These are phyloP conservation scores for Plasmodium billcollinsi DNA, from an alignment of 169 alveolate genomes.

Conservation along the genomic window DNA sequence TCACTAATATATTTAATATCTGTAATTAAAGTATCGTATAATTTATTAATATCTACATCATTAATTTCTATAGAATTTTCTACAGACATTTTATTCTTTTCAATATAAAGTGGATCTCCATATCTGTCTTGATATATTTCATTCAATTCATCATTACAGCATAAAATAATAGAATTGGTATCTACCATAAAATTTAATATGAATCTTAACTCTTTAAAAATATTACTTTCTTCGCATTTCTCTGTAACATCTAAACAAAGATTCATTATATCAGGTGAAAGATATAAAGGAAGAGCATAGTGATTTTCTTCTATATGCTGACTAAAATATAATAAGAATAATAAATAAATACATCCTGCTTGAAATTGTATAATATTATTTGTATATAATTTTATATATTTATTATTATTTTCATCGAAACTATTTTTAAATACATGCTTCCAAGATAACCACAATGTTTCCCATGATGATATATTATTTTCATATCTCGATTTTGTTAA, in stretches of 20 bases:
- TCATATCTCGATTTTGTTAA: conserved; percentile 61
- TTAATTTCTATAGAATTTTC: conserved; percentile 46
- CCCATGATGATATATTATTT: conserved; percentile 40
- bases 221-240: conserved; percentile 43
- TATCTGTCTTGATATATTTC: conserved; percentile 66
- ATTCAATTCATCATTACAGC: conserved; percentile 35
- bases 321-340: conserved; percentile 61
- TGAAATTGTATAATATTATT: conserved; percentile 23
- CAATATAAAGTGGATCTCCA: conserved; percentile 66
- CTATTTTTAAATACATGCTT: conserved; percentile 37
- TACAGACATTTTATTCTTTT: conserved; percentile 40
- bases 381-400: conserved; percentile 18
- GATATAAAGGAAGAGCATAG: conserved; percentile 41
- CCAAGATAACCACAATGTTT: conserved; percentile 74
- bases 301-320: conserved; percentile 54
- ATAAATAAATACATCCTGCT: conserved; percentile 68
- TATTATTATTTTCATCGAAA: conserved; percentile 35
- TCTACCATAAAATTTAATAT: conserved; percentile 69
- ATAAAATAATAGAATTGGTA: conserved; percentile 53
- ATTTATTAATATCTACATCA: conserved; percentile 25
- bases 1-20: conserved; percentile 42
- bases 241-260: conserved; percentile 42
- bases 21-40: conserved; percentile 12
- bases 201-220: conserved; percentile 39
- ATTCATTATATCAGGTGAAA: conserved; percentile 27